Evolutionary conservation across 2,329 filamentous ascomycete genomes (phyloP), one percentile per base, ranked within the genome.

Genomic region (Fusarium mundagurra): DNA sequence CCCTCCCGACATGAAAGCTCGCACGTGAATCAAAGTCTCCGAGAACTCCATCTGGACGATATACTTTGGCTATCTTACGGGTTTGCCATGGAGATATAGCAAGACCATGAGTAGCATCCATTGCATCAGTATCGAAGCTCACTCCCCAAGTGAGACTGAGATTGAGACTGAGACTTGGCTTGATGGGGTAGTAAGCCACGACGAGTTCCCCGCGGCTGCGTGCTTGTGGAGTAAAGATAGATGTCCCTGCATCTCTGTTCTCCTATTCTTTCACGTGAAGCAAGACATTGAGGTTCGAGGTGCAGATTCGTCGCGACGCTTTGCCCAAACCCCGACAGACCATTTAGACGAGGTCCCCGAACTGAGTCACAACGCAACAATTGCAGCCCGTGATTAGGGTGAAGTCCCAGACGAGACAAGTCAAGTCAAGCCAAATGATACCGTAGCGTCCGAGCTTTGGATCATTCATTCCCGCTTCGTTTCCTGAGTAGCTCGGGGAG

Each of bases 381-480:
- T 39, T n/a, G 29, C 38, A 27, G 38, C 44, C 39, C 16, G 31
- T 34, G 38, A 24, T 51, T 20, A 27, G 50, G 33, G 22, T 29
- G 14, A 59, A 38, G 29, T 45, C 34, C 48, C 33, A 43, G 59
- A 53, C 18, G 43, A 61, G 51, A 43, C 38, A 38, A 38, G n/a
- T 36, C 48, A 51, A 51, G 48, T 34, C 33, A 38, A 38, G 51
- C 34, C 34, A 54, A 54, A 54, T 54, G 51, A 29, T 55, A 31
- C 51, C 18, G 36, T 62, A 48, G 33, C 13, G 48, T 62, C 64
- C 48, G 41, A 68, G 66, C 64, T 62, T 34, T 67, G 33, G 27
- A 47, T 36, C 43, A 50, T 38, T 66, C 64, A 70, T 70, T 70
- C 67, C 68, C 68, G 66, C n/a, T 33, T 57, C 67, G 66, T 70